These are phyloP conservation scores for Diaporthe ampelina DNA, from an alignment of 2,329 filamentous ascomycete species.

Conservation along the genomic window DNA sequence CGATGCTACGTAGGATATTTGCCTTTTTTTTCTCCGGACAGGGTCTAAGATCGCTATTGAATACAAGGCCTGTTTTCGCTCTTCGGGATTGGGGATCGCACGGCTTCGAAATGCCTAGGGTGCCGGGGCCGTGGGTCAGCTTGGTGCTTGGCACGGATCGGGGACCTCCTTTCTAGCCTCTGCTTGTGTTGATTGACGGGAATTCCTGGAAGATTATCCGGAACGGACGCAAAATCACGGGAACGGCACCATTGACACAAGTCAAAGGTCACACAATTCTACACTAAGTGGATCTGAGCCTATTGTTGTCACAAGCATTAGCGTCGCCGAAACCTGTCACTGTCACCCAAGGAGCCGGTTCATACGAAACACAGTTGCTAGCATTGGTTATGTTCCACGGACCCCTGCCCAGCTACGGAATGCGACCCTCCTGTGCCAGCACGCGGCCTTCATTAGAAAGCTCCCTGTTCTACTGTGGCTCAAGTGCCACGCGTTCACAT, in stretches of 20 bases:
- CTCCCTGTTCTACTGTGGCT: neutral
- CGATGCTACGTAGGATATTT: neutral
- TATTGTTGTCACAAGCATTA: conserved; percentile 9
- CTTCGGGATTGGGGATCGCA: neutral
- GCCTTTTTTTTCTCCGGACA: conserved; percentile 10
- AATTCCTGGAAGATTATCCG: conserved; percentile 18
- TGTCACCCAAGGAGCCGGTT: conserved; percentile 1
- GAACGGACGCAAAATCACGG: conserved; percentile 10
- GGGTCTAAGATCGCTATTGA: neutral
- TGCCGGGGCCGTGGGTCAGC: conserved; percentile 19
- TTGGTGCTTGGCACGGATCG: conserved; percentile 14
- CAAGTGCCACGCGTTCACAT: neutral
- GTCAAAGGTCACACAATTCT: neutral
- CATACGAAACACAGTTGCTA: neutral
- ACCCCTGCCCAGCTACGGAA: conserved; percentile 4
- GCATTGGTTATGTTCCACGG: conserved; percentile 4
- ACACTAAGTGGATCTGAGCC: neutral
- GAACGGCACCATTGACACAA: conserved; percentile 1
- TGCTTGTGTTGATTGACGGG: conserved; percentile 23
- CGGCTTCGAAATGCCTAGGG: conserved; percentile 1
- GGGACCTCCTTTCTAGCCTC: conserved; percentile 7
- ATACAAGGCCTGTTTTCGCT: conserved; percentile 1
- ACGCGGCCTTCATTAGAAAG: neutral
- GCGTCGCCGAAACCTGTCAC: neutral
- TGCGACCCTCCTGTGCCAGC: neutral